Evolutionary conservation across 106 monocot genomes (phyloP).

Genomic region (Gastrodia elata): DNA sequence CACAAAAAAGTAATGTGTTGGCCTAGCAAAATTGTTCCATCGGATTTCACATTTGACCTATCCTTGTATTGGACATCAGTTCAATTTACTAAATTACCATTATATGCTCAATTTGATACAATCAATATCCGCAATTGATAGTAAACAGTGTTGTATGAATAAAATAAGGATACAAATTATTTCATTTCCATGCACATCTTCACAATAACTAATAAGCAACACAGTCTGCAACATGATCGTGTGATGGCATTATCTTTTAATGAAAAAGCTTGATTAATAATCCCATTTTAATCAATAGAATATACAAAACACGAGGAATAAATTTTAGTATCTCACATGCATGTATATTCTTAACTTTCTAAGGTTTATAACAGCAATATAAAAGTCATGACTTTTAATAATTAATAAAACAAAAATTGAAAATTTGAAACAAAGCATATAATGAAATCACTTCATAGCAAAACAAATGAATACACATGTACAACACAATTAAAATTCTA

Average conservation of each 20-base stretch:
- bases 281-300: not conserved
- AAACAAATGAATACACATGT: too few relatives aligned
- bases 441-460: not conserved
- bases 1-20: too few relatives aligned
- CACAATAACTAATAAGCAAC: not conserved
- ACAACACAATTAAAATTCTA: not conserved
- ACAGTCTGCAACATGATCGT: too few relatives aligned
- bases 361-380: not conserved
- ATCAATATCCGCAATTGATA: not conserved
- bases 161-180: not conserved
- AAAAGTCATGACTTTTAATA: not conserved
- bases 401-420: not conserved
- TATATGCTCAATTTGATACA: not conserved
- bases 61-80: not conserved
- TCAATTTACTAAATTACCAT: not conserved
- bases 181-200: not conserved
- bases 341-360: not conserved
- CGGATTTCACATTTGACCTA: not conserved
- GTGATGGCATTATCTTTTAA: not conserved
- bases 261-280: not conserved
- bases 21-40: not conserved
- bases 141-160: not conserved
- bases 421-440: not conserved
- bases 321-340: not conserved
- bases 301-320: not conserved